Base-by-base conservation (phyloP, 2,329 filamentous ascomycete species). In the Penicillium sp. region DNA sequence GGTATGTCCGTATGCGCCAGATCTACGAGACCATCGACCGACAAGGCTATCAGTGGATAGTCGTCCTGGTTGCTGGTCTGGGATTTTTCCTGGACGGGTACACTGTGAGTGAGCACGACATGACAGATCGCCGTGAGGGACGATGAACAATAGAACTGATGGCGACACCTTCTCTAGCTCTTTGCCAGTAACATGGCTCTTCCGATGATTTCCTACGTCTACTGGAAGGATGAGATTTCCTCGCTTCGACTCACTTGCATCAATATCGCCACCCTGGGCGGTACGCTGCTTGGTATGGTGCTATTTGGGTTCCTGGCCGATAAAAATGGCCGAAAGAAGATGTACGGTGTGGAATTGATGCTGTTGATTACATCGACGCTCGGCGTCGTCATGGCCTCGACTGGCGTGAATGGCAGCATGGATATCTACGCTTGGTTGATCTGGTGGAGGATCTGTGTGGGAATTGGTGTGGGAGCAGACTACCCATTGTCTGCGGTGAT, bases 401-500 rank as follows among this genome's bases (percentile, higher is more conserved):
- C 61, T 0, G 75, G 76, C 1, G 59, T 59, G n/a, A 49, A 69
- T 25, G 56, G 56, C n/a, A 70, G 66, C 36, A 76, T 76, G 68
- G 67, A 62, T 35, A 59, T 77, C 9, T 69, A 70, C 50, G 69
- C 62, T 0, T 73, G 73, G 70, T 52, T 78, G 29, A 62, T 75
- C 24, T 72, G 70, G 59, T 78, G 74, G 74, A 66, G 75, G 48
- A 63, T 74, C 35, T 53, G 75, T 24, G 70, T 76, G 35, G 75
- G 75, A 0, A 66, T 76, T 32, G 81, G 80, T 0, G 82, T 85
- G 32, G 81, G 82, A n/a, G 82, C 79, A 12, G 82, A 86, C 64
- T 86, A 86, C 60, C 83, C 84, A 1, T 69, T 86, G 2, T 80
- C 76, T 39, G 82, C 83, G 0, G 79, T 85, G 7, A 86, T 87